Evolutionary conservation across 768 basidiomycete species (phyloP).

Genomic region (Rhodotorula toruloides): DNA sequence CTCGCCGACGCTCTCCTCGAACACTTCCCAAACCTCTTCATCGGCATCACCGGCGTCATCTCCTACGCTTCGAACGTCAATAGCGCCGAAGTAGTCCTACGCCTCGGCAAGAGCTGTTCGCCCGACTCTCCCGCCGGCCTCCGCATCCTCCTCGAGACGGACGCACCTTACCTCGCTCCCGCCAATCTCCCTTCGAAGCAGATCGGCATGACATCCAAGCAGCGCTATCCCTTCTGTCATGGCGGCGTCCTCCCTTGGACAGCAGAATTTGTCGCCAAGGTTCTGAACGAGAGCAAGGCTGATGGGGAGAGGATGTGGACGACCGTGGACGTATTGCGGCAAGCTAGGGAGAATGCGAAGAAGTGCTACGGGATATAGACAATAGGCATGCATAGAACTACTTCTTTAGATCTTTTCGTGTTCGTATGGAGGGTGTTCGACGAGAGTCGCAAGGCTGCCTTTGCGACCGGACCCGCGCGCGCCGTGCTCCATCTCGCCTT

Average conservation of each 20-base stretch:
- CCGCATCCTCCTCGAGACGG: constrained; percentile 60
- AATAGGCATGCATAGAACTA: not conserved
- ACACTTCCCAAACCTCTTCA: constrained; percentile 73
- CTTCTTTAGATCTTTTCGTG: not conserved
- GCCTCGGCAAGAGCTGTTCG: constrained; percentile 48
- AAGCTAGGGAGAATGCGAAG: constrained; percentile 62
- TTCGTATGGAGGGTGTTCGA: no score
- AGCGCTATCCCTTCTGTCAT: constrained; percentile 61
- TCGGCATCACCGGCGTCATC: constrained; percentile 80
- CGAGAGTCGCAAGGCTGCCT: no score
- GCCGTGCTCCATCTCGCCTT: not conserved
- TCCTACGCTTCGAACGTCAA: constrained; percentile 70
- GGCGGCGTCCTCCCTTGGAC: constrained; percentile 82
- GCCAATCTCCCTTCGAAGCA: constrained; percentile 57
- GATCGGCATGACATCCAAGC: constrained; percentile 47
- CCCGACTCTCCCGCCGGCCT: constrained; percentile 40
- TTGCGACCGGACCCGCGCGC: no score
- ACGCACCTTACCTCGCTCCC: constrained; percentile 83
- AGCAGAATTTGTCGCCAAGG: constrained; percentile 63
- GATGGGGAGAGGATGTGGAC: constrained; percentile 52
- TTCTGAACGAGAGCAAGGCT: constrained; percentile 45
- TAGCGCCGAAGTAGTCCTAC: constrained; percentile 62
- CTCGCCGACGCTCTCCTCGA: constrained; percentile 66
- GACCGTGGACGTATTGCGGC: constrained; percentile 57
- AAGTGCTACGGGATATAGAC: constrained; percentile 55